Conservation (phyloP, 345 rosid species). For the Diplotaxis tenuifolia region DNA sequence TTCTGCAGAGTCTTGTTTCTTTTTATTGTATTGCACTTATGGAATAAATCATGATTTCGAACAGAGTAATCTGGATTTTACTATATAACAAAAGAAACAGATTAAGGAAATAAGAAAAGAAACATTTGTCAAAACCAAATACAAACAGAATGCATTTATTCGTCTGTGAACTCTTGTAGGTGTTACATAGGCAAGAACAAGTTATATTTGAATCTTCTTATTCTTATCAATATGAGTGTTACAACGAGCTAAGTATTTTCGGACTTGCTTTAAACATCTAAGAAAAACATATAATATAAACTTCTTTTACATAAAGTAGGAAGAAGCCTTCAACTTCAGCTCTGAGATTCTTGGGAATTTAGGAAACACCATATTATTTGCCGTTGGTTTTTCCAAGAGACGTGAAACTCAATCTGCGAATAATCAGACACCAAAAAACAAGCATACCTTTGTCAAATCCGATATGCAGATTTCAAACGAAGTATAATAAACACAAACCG, state of each 20-base stretch:
- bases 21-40: not conserved
- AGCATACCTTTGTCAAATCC: conserved; percentile 1
- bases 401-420: conserved; percentile 75
- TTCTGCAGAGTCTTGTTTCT: not conserved
- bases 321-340: conserved; percentile 3
- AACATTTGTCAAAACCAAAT: not conserved
- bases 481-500: not conserved
- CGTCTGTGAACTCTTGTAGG: too few relatives aligned
- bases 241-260: not conserved
- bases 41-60: not conserved
- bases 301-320: conserved; percentile 16
- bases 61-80: not conserved
- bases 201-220: conserved; percentile 32
- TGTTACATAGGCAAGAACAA: not conserved
- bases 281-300: not conserved
- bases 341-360: conserved; percentile 16
- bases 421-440: conserved; percentile 17
- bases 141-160: not conserved
- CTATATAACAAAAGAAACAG: not conserved
- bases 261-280: conserved; percentile 2
- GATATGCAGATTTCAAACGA: not conserved
- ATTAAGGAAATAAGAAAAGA: not conserved
- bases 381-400: conserved; percentile 54
- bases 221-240: conserved; percentile 42
- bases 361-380: conserved; percentile 21